A percentile compares a stretch with the other conserved stretches of the same genome.
These are phyloP conservation scores for Cicer yamashitae DNA, from an alignment of 306 rosid species.

Conservation along the genomic window DNA sequence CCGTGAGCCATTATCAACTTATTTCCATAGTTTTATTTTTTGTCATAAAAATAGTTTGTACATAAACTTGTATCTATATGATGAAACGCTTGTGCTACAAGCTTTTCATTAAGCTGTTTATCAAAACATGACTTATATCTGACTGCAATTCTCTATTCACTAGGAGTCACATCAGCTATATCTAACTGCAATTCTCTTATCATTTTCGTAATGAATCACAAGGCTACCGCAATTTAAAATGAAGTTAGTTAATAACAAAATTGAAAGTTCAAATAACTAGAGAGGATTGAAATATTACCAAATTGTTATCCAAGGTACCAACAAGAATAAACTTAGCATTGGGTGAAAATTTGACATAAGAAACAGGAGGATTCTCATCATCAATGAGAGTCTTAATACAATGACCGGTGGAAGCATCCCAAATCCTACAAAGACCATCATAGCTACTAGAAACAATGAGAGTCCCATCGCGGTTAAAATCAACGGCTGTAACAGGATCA, in stretches of 20 bases:
- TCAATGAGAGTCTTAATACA: conserved; percentile 92
- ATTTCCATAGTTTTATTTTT: too few relatives aligned
- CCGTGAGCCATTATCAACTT: too few relatives aligned
- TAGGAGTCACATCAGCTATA: neutral
- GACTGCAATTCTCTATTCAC: neutral
- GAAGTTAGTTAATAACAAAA: neutral
- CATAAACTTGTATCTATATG: too few relatives aligned
- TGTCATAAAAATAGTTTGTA: too few relatives aligned
- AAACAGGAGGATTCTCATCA: conserved; percentile 95
- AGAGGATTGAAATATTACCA: conserved; percentile 55
- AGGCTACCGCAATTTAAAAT: neutral
- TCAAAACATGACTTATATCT: neutral
- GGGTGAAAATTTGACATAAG: conserved; percentile 90
- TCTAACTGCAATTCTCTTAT: neutral
- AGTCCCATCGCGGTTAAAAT: conserved; percentile 84
- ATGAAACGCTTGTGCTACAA: too few relatives aligned
- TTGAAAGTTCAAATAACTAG: neutral
- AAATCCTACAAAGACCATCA: conserved; percentile 91
- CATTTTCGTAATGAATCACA: neutral
- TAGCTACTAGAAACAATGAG: conserved; percentile 96
- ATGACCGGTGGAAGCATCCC: conserved; percentile 92
- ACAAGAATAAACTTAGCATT: conserved; percentile 87
- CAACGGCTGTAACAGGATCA: conserved; percentile 94
- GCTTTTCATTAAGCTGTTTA: too few relatives aligned
- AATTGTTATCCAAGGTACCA: conserved; percentile 86